These are phyloP conservation scores for Saccharomyces hybrid DNA, from an alignment of 1,139 yeast genomes.

Conservation along the genomic window DNA sequence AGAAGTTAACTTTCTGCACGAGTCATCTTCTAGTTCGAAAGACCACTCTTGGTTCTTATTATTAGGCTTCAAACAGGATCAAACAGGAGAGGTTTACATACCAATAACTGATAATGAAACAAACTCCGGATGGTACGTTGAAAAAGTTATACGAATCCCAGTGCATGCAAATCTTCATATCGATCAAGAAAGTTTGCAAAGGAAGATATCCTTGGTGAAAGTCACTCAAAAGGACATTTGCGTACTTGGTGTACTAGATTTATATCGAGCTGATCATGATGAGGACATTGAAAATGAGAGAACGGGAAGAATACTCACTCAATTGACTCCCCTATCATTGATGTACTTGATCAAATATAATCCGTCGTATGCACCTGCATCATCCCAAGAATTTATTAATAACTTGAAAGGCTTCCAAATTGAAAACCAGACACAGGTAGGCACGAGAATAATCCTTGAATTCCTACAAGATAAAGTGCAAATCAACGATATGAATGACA, in stretches of 20 bases:
- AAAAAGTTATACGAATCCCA: background rate
- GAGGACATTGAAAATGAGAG: background rate
- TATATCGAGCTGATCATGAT: background rate
- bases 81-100: background rate
- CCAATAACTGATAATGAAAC: background rate
- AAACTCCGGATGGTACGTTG: background rate
- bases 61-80: background rate
- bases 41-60: background rate
- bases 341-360: background rate
- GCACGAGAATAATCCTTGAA: background rate
- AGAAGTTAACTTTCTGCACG: background rate
- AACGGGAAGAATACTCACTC: background rate
- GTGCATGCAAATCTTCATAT: background rate
- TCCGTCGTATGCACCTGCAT: background rate
- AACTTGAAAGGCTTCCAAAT: background rate
- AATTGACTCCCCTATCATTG: background rate
- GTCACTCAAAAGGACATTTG: background rate
- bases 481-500: background rate
- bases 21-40: background rate
- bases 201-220: background rate
- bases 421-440: background rate
- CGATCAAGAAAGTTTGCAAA: background rate
- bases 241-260: background rate
- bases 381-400: background rate
- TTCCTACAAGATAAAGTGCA: background rate